Percentiles rank a stretch among this genome's conserved stretches.
Evolutionary conservation across 2,329 filamentous ascomycete genomes (phyloP).

Genomic region (Pseudogymnoascus sp.): DNA sequence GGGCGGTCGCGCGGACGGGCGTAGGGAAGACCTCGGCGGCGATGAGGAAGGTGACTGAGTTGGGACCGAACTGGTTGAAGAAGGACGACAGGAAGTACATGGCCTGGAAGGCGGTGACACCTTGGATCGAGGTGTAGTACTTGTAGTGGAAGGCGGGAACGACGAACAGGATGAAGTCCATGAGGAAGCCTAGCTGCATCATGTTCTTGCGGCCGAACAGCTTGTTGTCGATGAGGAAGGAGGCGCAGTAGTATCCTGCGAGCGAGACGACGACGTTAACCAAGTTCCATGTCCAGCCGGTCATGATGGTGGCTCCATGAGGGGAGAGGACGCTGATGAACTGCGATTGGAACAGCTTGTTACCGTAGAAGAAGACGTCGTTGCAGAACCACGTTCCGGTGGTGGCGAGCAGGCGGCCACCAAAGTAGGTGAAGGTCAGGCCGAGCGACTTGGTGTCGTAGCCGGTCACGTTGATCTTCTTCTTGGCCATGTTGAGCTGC

Average conservation of each 20-base stretch:
- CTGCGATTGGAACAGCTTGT: slow-evolving; percentile 91
- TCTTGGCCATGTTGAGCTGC: slow-evolving; percentile 75
- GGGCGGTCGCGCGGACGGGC: slow-evolving; percentile 82
- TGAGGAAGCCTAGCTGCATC: slow-evolving; percentile 89
- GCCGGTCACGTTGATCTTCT: slow-evolving; percentile 77
- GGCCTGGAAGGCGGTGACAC: slow-evolving; percentile 85
- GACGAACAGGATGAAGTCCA: slow-evolving; percentile 89
- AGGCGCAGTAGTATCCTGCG: slow-evolving; percentile 82
- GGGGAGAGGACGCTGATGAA: slow-evolving; percentile 80
- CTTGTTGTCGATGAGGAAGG: slow-evolving; percentile 88
- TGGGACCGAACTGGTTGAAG: slow-evolving; percentile 98
- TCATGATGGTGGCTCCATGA: slow-evolving; percentile 60
- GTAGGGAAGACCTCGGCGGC: slow-evolving; percentile 96
- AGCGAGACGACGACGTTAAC: slow-evolving; percentile 84
- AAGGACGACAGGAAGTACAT: slow-evolving; percentile 98
- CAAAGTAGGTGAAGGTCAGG: slow-evolving; percentile 74
- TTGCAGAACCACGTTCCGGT: slow-evolving; percentile 91
- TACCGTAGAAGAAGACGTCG: slow-evolving; percentile 98
- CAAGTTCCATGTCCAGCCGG: slow-evolving; percentile 85
- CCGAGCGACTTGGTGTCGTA: slow-evolving; percentile 82
- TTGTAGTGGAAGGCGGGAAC: slow-evolving; percentile 82
- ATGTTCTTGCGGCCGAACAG: slow-evolving; percentile 93
- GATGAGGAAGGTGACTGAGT: slow-evolving; percentile 94
- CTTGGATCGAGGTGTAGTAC: slow-evolving; percentile 65
- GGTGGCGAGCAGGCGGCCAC: slow-evolving; percentile 77